A percentile compares a stretch with the other conserved stretches of the same genome.
Evolutionary conservation across 2,329 filamentous ascomycete species (phyloP).

Genomic region (Ceratocystis diversiconidia): DNA sequence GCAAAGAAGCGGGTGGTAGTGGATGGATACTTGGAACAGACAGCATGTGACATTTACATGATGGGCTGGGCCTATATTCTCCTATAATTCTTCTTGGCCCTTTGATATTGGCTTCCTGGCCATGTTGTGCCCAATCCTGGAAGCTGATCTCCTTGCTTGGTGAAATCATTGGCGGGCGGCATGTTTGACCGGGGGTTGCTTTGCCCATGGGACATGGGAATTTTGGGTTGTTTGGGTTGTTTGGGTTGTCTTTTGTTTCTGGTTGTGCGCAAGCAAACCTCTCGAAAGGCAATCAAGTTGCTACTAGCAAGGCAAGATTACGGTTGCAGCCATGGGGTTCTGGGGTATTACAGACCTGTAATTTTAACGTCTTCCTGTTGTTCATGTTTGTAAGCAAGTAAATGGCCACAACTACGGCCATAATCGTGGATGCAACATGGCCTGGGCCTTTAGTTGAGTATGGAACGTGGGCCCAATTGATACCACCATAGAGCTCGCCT

Average conservation of each 20-base stretch:
- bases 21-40: not conserved
- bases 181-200: not conserved
- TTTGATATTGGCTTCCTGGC: not conserved
- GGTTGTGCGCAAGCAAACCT: not conserved
- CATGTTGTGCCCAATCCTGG: not conserved
- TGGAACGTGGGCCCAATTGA: not conserved
- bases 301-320: not conserved
- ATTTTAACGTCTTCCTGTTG: not conserved
- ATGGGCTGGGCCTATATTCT: not conserved
- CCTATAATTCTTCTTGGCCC: not conserved
- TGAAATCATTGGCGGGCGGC: not conserved
- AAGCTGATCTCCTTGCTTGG: not conserved
- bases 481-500: not conserved
- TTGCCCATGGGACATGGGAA: not conserved
- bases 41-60: not conserved
- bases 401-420: too few species aligned
- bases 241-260: not conserved
- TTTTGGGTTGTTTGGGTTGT: too few species aligned
- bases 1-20: not conserved
- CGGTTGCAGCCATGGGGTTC: not conserved
- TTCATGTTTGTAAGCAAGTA: not conserved
- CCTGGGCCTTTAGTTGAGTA: not conserved
- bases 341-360: too few species aligned
- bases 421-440: not conserved
- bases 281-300: not conserved